phyloP scores from a whole-genome alignment of 2,329 filamentous ascomycete species.

The Metarhizium sp. region DNA sequence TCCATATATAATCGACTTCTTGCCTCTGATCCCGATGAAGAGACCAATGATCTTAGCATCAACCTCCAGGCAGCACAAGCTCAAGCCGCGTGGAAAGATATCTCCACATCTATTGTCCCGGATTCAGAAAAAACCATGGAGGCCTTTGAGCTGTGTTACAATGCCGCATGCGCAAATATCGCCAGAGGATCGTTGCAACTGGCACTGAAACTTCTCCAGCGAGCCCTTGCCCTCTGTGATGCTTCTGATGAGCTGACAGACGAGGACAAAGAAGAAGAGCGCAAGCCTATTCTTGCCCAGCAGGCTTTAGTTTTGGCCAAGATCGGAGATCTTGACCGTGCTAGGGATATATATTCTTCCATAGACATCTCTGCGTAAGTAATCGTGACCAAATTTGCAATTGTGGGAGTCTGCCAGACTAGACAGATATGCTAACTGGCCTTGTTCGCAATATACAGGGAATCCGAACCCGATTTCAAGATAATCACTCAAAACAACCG shows the following conservation, averaged over 20 bases:
- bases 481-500: slow-evolving; percentile 59
- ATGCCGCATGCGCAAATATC: slow-evolving; percentile 65
- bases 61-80: slow-evolving; percentile 65
- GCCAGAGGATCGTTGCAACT: slow-evolving; percentile 57
- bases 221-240: slow-evolving; percentile 62
- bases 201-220: slow-evolving; percentile 58
- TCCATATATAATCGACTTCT: slow-evolving; percentile 53
- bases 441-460: slow-evolving; percentile 24
- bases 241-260: slow-evolving; percentile 62
- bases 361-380: slow-evolving; percentile 54
- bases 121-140: slow-evolving; percentile 52
- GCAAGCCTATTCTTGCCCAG: slow-evolving; percentile 68
- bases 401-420: background rate
- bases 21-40: slow-evolving; percentile 37
- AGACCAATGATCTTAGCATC: slow-evolving; percentile 67
- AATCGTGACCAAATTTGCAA: background rate
- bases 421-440: slow-evolving; percentile 16
- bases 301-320: slow-evolving; percentile 63
- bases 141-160: slow-evolving; percentile 75
- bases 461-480: slow-evolving; percentile 57
- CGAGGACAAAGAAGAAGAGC: slow-evolving; percentile 64
- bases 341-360: slow-evolving; percentile 50
- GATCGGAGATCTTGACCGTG: slow-evolving; percentile 57
- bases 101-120: slow-evolving; percentile 26
- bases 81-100: slow-evolving; percentile 61